A percentile compares a stretch with the other conserved stretches of the same genome.
phyloP scores from a whole-genome alignment of 768 basidiomycete species.

The Sporobolomyces phaffii region DNA sequence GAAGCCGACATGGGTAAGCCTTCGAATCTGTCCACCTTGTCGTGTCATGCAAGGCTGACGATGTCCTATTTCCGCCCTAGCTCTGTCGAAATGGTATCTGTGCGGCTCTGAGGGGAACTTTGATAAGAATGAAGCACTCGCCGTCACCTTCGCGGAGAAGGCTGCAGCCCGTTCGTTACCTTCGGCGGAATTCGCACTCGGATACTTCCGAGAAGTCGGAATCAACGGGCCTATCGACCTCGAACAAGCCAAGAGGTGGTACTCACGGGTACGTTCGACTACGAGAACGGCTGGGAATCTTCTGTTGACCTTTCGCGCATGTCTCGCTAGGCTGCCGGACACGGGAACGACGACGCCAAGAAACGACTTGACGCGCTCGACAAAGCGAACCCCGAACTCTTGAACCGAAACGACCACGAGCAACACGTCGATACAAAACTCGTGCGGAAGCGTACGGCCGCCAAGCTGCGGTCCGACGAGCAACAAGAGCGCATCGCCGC shows the following conservation, averaged over 20 bases:
- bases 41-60: not conserved
- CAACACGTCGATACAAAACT: conserved; percentile 69
- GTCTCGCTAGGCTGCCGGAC: conserved; percentile 59
- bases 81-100: conserved; percentile 92
- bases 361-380: conserved; percentile 67
- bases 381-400: conserved; percentile 55
- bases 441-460: conserved; percentile 69
- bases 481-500: conserved; percentile 22
- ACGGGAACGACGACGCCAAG: conserved; percentile 73
- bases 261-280: conserved; percentile 62
- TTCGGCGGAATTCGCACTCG: conserved; percentile 84
- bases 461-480: conserved; percentile 48
- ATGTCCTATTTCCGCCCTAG: not conserved
- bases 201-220: conserved; percentile 89
- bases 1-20: conserved; percentile 80
- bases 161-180: conserved; percentile 57
- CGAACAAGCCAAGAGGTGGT: conserved; percentile 68
- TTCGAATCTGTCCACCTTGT: not conserved
- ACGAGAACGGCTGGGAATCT: too few species aligned
- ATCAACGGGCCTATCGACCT: conserved; percentile 59
- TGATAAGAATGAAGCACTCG: conserved; percentile 51
- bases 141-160: conserved; percentile 84
- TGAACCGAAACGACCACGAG: conserved; percentile 77
- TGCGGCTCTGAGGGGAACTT: conserved; percentile 62
- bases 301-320: not conserved